These are phyloP conservation scores for Uronychia binucleata DNA, from an alignment of 73 alveolate genomes.

Conservation along the genomic window DNA sequence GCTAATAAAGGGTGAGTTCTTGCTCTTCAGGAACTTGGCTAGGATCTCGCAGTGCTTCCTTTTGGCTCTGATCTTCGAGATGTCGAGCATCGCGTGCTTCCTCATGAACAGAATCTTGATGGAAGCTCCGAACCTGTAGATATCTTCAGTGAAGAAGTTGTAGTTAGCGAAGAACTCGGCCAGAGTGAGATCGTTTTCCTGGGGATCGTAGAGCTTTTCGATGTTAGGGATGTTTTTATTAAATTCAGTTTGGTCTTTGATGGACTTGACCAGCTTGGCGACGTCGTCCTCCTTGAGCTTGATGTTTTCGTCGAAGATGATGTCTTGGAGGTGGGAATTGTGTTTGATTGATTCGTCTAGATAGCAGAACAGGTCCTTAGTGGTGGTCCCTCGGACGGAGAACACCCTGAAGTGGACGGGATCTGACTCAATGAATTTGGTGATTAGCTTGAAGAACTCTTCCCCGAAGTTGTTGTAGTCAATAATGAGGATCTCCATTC, in stretches of 20 bases:
- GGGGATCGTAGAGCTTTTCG: not conserved
- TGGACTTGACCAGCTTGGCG: not conserved
- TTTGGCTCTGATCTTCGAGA: not conserved
- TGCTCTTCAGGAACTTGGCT: not conserved
- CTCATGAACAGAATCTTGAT: not conserved
- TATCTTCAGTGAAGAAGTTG: not conserved
- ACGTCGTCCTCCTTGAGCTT: not conserved
- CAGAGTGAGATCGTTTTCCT: not conserved
- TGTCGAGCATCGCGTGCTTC: not conserved
- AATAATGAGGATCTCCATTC: not conserved
- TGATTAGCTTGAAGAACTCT: not conserved
- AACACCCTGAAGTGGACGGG: not conserved
- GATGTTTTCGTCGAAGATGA: not conserved
- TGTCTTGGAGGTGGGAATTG: not conserved
- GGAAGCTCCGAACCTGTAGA: constrained; percentile 8
- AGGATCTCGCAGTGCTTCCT: not conserved
- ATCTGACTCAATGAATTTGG: not conserved
- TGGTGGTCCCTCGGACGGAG: not conserved
- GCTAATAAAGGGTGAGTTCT: not conserved
- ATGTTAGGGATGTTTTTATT: not conserved
- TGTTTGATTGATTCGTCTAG: not conserved
- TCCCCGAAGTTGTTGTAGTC: not conserved
- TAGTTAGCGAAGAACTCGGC: not conserved
- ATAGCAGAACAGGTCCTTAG: not conserved
- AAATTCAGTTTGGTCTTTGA: not conserved